These are phyloP conservation scores for Ustilago cynodontis DNA, from an alignment of 1,284 basidiomycete genomes.

Conservation along the genomic window DNA sequence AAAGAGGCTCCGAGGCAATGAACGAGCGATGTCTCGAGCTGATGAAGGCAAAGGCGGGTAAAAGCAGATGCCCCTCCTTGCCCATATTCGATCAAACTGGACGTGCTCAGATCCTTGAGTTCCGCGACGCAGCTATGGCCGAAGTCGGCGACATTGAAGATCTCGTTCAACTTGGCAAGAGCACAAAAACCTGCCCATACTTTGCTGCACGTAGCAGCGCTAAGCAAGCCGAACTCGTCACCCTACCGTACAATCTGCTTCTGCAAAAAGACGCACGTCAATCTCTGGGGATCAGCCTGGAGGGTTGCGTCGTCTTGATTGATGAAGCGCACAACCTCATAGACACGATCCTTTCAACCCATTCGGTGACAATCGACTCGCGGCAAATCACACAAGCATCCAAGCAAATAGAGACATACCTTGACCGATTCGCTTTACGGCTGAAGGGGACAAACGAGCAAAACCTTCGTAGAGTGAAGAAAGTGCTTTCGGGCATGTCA, in stretches of 20 bases:
- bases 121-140: constrained; percentile 84
- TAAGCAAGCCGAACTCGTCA: constrained; percentile 90
- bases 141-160: constrained; percentile 95
- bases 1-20: constrained; percentile 77
- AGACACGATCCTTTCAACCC: constrained; percentile 85
- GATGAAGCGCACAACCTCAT: constrained; percentile 90
- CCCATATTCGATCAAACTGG: constrained; percentile 74
- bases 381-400: constrained; percentile 77
- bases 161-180: constrained; percentile 79
- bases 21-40: constrained; percentile 93
- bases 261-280: constrained; percentile 86
- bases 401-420: constrained; percentile 83
- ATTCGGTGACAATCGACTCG: constrained; percentile 79
- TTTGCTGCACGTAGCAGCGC: constrained; percentile 90
- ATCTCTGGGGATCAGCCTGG: constrained; percentile 81
- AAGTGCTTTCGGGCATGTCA: constrained; percentile 47
- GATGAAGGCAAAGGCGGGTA: constrained; percentile 73
- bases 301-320: constrained; percentile 84
- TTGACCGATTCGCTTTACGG: constrained; percentile 81
- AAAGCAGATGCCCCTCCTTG: constrained; percentile 77
- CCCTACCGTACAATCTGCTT: constrained; percentile 92
- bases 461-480: constrained; percentile 80
- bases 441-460: constrained; percentile 82
- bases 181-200: constrained; percentile 85
- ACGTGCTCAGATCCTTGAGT: constrained; percentile 78